A percentile compares a stretch with the other conserved stretches of the same genome.
Conservation (phyloP, 352 stramenopile species). For the Globisporangium middletonii region DNA sequence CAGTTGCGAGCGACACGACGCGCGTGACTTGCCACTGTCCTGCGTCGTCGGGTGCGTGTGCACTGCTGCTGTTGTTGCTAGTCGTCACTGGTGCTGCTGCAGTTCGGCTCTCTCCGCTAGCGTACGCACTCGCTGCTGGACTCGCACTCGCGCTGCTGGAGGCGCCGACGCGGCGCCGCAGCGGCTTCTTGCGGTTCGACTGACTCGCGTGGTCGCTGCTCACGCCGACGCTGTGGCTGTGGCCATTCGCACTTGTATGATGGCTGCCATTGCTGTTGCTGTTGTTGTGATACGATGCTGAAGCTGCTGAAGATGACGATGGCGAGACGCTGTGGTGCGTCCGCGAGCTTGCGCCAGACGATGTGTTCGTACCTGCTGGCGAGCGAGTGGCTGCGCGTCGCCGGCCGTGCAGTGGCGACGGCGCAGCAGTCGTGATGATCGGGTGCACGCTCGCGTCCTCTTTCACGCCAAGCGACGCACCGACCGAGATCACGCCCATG, state of each 20-base stretch:
- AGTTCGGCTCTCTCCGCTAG: too few relatives aligned
- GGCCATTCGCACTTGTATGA: neutral
- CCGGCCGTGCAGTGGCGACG: neutral
- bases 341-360: neutral
- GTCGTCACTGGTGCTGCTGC: too few relatives aligned
- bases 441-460: conserved; percentile 15
- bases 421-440: neutral
- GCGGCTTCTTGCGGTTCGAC: conserved; percentile 9
- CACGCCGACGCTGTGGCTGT: neutral
- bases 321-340: neutral
- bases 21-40: conserved; percentile 16
- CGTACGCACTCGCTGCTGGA: too few relatives aligned
- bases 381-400: conserved; percentile 3
- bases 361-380: neutral
- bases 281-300: neutral
- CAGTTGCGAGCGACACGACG: conserved; percentile 38
- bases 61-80: conserved; percentile 1
- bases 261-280: neutral
- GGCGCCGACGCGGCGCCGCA: conserved; percentile 2
- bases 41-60: neutral
- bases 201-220: neutral
- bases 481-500: conserved; percentile 80
- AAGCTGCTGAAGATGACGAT: neutral
- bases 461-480: conserved; percentile 66
- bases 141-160: neutral